Evolutionary conservation across 2,329 filamentous ascomycete species (phyloP), one percentile per base, ranked within the genome.

Genomic region (Blumeriella jaapii): DNA sequence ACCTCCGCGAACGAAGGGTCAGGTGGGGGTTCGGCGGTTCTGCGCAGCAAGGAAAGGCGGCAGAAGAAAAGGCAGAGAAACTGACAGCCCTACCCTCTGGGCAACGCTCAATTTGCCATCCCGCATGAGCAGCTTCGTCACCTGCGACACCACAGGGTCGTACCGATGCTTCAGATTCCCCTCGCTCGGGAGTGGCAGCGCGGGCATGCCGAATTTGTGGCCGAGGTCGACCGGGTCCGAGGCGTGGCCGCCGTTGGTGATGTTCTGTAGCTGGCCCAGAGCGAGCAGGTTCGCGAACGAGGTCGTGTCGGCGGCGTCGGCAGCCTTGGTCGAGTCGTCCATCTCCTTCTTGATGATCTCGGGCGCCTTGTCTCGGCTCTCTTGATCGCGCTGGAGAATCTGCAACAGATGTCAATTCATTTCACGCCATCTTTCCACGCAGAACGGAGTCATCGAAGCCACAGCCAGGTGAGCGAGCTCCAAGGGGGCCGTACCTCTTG

Each of bases 71-170:
- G 25, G 29, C 7, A 39, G 38, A n/a, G n/a, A 46, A 36, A 39
- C 36, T 38, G 41, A 44, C 31, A 40, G 42, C 39, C 46, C 41
- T 68, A 93, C 86, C 64, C 78, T 76, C 60, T 98, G 85, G n/a
- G 91, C 91, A 58, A 74, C 71, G 54, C 80, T 81, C 57, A 93
- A 74, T 66, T 95, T 93, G 50, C 91, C 91, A 60, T 96, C 74
- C 51, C 69, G 68, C 89, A 96, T 98, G 45, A 98, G 61, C 49
- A 94, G 67, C 56, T 86, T 87, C 12, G 86, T 94, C 50, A 96
- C 69, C 63, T 95, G 91, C 46, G 80, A 67, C 30, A 96, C 67
- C 6, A 95, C 69, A 2, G 83, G 75, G 55, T 95, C 82, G 56
- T 96, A 93, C 52, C 91, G 75, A 55, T 83, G 68, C 59, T 86